Evolutionary conservation across 2,329 filamentous ascomycete species (phyloP), one percentile per base, ranked within the genome.

Genomic region (Erysiphe pulchra): DNA sequence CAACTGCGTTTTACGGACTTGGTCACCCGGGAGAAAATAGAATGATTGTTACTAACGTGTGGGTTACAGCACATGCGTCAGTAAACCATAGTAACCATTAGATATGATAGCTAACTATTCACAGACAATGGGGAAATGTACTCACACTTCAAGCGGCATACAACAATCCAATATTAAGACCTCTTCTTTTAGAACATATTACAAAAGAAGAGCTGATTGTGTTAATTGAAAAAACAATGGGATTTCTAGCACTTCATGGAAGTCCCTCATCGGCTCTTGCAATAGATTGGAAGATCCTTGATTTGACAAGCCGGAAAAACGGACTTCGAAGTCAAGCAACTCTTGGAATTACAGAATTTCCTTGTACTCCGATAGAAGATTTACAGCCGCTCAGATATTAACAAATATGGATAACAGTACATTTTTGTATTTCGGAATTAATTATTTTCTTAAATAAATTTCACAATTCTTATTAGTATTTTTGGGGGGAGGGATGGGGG

Each of bases 51-150:
- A 95, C 87, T n/a, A 95, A 94, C 55, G 77, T 93, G 20, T 92
- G 93, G 61, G 86, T 87, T 45, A 95, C 87, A 16, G 80, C 85
- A 50, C 87, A 94, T 67, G 86, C 87, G 82, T 92, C 80, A 73
- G 83, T 75, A 45, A 12, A 33, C 2, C 34, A 30, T 17, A 37
- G 11, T 45, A 34, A 44, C n/a, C 2, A 2, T 13, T 1, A 20
- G 20, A 11, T 31, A 18, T 32, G 10, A 20, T 45, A 47, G 50
- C 53, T 60, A 54, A 56, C 52, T 20, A 48, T 37, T 31, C 48
- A 41, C 41, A 92, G 86, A 6, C 90, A 98, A 83, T 98, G 92
- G 66, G 87, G 90, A 48, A 95, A 95, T 58, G 73, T 94, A 56
- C 67, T 95, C 43, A 83, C 92, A n/a, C 71, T 98, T 2, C 75